Conservation (phyloP, 805 yeast genomes). For the Candida andamanensis region DNA sequence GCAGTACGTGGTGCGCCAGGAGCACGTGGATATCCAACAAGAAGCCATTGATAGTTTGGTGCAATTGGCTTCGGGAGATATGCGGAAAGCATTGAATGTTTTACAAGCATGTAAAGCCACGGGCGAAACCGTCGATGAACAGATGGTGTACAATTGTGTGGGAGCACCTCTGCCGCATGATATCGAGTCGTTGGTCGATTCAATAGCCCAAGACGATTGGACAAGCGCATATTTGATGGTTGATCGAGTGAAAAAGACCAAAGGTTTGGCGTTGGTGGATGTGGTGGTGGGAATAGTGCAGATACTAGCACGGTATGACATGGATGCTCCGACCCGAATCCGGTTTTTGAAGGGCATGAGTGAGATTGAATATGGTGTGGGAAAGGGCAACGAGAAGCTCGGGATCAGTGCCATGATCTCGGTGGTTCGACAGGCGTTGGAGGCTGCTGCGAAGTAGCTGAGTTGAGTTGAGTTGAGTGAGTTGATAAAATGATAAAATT, state of each 20-base stretch:
- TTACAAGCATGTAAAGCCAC: constrained; percentile 92
- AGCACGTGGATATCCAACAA: constrained; percentile 51
- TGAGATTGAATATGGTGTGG: constrained; percentile 86
- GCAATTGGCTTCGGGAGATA: constrained; percentile 82
- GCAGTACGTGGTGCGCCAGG: constrained; percentile 62
- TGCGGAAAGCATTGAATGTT: constrained; percentile 92
- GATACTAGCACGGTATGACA: constrained; percentile 61
- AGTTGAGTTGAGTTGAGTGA: too few relatives aligned
- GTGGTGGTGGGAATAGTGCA: constrained; percentile 71
- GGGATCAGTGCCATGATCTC: constrained; percentile 91
- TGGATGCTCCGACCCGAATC: constrained; percentile 58
- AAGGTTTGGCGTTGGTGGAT: constrained; percentile 90
- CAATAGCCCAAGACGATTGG: constrained; percentile 87
- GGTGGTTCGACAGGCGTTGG: too few relatives aligned
- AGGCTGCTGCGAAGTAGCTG: too few relatives aligned
- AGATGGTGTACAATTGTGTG: constrained; percentile 86
- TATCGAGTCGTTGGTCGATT: constrained; percentile 65
- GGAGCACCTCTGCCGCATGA: constrained; percentile 94
- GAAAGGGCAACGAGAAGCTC: constrained; percentile 89
- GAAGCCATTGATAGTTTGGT: constrained; percentile 66
- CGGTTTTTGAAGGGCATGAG: constrained; percentile 65
- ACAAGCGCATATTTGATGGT: constrained; percentile 66
- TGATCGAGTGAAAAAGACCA: constrained; percentile 55
- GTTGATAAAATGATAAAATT: too few relatives aligned
- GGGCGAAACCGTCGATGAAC: constrained; percentile 36